Base-by-base conservation (phyloP, 2,329 filamentous ascomycete genomes). In the Mariannaea elegans region DNA sequence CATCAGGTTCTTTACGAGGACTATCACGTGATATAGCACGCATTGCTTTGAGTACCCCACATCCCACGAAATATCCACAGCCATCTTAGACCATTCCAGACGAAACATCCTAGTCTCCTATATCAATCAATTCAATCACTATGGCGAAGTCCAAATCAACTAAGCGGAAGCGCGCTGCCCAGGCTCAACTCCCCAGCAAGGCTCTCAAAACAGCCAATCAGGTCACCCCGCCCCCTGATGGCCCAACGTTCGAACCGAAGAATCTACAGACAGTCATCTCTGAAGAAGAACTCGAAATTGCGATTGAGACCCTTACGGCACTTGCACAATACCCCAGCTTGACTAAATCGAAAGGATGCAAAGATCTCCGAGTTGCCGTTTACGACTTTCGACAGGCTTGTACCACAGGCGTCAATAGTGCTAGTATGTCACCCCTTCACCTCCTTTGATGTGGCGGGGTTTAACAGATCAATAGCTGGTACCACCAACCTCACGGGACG, bases 381-480 rank as follows among this genome's bases (percentile, higher is more conserved):
- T 90, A 90, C 68, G 85, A 87, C 18, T 91, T 92, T 59, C 84
- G 87, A 1, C 85, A 90, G 71, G 86, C 88, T 14, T 90, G 87
- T 65, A 89, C 86, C 0, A 90, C 87, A 0, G 89, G 89, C 5
- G 76, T 87, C 60, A 89, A 88, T 73, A 82, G 83, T 48, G 80
- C 81, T 49, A 80, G 83, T 80, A 74, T 14, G 71, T 65, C 50
- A 42, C 34, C 23, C 19, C 2, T 9, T 45, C 7, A n/a, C 4
- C 5, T n/a, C 50, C 5, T 4, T 36, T 5, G 32, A 36, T 36
- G 13, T 18, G 19, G 12, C 21, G 3, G 14, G 27, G 29, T 49
- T 56, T 41, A 49, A 63, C 41, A 41, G 3, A 24, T n/a, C 36
- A 44, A 56, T 61, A 80, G 83, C 80, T 62, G 84, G 83, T 59